phyloP scores from a whole-genome alignment of 129 eudicot species.

The Ambrosia trifida region DNA sequence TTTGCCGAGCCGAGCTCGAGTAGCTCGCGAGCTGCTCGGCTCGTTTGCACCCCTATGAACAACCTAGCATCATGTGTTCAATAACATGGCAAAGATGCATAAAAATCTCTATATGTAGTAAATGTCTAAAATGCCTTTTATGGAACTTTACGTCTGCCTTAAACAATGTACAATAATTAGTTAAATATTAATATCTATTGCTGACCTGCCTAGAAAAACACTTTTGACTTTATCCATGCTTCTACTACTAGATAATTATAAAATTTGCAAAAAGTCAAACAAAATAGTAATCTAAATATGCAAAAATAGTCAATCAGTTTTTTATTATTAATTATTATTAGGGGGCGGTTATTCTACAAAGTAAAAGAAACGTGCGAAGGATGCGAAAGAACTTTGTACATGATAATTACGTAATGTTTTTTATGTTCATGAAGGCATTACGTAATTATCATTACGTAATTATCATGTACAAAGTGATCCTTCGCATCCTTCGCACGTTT shows the following conservation, averaged over 20 bases:
- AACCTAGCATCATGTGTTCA: background rate
- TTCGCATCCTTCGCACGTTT: too few species aligned
- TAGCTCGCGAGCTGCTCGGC: too few species aligned
- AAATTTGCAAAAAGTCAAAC: slow-evolving; percentile 5
- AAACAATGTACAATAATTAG: background rate
- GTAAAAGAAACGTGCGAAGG: too few species aligned
- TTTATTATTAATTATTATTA: too few species aligned
- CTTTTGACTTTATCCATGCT: background rate
- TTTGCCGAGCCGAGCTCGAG: too few species aligned
- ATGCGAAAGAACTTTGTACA: too few species aligned
- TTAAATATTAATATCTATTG: background rate
- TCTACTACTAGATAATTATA: background rate
- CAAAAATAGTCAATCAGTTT: slow-evolving; percentile 3
- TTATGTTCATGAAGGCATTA: too few species aligned
- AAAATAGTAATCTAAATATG: background rate
- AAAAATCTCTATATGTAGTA: slow-evolving; percentile 1
- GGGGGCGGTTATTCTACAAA: too few species aligned
- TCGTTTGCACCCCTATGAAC: too few species aligned
- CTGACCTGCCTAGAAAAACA: background rate
- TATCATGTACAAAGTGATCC: too few species aligned
- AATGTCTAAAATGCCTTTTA: slow-evolving; percentile 22
- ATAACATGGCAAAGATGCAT: background rate
- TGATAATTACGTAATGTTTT: too few species aligned
- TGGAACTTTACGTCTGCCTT: background rate
- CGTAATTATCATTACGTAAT: too few species aligned